Evolutionary conservation across 169 alveolate genomes (phyloP).

Genomic region (Plasmodium malariae): DNA sequence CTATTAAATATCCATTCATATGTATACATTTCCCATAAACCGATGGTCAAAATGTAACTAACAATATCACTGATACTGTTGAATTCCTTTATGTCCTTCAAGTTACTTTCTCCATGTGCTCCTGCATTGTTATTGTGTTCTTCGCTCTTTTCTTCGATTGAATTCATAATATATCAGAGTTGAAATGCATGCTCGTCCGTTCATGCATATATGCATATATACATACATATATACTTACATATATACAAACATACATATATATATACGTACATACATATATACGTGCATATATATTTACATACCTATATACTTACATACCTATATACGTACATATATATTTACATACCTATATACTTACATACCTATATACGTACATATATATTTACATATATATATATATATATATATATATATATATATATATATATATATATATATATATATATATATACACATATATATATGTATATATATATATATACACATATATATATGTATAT

Average conservation of each 20-base stretch:
- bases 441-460: no score
- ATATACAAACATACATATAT: constrained; percentile 6
- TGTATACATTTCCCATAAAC: constrained; percentile 71
- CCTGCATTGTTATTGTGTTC: not conserved
- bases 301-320: no score
- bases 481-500: no score
- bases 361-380: no score
- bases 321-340: no score
- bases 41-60: constrained; percentile 39
- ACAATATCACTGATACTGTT: constrained; percentile 42
- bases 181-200: not conserved
- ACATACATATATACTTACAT: not conserved
- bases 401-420: no score
- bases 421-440: no score
- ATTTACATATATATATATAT: no score
- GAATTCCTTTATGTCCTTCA: constrained; percentile 35
- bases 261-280: constrained; percentile 3
- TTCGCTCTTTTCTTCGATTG: not conserved
- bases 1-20: constrained; percentile 69
- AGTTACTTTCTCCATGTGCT: not conserved
- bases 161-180: not conserved
- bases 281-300: not conserved
- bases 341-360: no score
- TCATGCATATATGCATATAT: not conserved
- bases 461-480: no score